Evolutionary conservation across 495 filamentous ascomycete genomes (phyloP), one percentile per base, ranked within the genome.

Genomic region (Penicillium silybi): DNA sequence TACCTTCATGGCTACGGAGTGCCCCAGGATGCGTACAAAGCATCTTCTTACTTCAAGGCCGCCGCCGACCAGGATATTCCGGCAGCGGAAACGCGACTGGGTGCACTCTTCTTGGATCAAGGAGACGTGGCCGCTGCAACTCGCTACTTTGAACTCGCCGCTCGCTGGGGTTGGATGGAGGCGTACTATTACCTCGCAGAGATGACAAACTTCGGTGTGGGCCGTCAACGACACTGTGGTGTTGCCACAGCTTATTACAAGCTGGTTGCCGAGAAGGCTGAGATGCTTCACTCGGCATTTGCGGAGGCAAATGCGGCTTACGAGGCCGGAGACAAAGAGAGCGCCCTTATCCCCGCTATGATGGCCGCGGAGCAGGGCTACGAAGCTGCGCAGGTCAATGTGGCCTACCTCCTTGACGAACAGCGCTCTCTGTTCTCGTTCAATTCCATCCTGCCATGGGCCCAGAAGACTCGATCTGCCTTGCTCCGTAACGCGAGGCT

Each of bases 311-410:
- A 96, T 57, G 69, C 78, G 26, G 92, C 91, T 0, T 95, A 87
- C 63, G 85, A 91, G 41, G 77, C 81, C 20, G 90, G 90, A n/a
- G 88, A 97, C 57, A 74, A 79, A n/a, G 92, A 97, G 55, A 74
- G 84, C 17, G 93, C 95, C 9, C 74, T 97, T 25, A 77, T 96
- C 13, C 80, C 85, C 22, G 90, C 90, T 54, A 85, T 97, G 71
- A 87, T 92, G 78, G 92, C 90, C 1, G 93, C 93, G 1, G 93
- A 99, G 64, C 95, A 97, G 71, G 93, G 93, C 10, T 96, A 96
- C 59, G 93, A 99, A 65, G 79, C 80, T 54, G 91, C 84, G 4
- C 93, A 99, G 70, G 86, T 90, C 37, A 99, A 99, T 54, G 93
- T 97, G 3, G 93, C 93, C 6, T 95, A 86, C 63, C 70, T 99